phyloP scores from a whole-genome alignment of 306 rosid species.

The Mucuna pruriens region DNA sequence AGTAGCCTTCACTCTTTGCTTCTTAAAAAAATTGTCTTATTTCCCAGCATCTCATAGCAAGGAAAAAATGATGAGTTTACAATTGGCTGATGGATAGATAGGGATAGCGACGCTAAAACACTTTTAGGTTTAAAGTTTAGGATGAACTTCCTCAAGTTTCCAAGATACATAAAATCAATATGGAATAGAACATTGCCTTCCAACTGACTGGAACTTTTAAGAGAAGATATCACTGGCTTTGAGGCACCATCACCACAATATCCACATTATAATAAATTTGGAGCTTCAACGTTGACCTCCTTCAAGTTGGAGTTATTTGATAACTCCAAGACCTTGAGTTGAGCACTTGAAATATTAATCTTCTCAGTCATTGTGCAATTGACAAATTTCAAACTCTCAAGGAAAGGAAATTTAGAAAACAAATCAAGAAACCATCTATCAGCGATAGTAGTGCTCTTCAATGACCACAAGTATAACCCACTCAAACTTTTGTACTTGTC shows the following conservation, averaged over 20 bases:
- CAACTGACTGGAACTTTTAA: constrained; percentile 25
- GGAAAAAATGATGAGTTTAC: no score
- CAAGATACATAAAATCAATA: background rate
- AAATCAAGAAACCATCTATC: constrained; percentile 35
- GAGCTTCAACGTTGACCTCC: constrained; percentile 39
- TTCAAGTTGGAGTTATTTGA: background rate
- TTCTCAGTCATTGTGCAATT: constrained; percentile 34
- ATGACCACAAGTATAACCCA: background rate
- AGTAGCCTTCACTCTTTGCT: no score
- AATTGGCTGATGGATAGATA: background rate
- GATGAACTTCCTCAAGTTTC: constrained; percentile 5
- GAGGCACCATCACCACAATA: background rate
- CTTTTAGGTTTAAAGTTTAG: constrained; percentile 30
- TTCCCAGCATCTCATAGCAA: no score
- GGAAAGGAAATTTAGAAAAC: constrained; percentile 33
- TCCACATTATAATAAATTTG: constrained; percentile 15
- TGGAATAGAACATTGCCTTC: background rate
- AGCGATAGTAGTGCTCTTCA: background rate
- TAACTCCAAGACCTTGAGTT: constrained; percentile 32
- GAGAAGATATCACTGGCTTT: constrained; percentile 17
- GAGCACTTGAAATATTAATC: constrained; percentile 38
- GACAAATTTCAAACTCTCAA: constrained; percentile 34
- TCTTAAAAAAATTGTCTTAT: no score
- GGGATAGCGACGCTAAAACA: constrained; percentile 16
- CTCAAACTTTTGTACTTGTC: constrained; percentile 29